Evolutionary conservation across 1,284 basidiomycete genomes (phyloP), one percentile per base, ranked within the genome.

Genomic region (Ceratobasidium sp.): DNA sequence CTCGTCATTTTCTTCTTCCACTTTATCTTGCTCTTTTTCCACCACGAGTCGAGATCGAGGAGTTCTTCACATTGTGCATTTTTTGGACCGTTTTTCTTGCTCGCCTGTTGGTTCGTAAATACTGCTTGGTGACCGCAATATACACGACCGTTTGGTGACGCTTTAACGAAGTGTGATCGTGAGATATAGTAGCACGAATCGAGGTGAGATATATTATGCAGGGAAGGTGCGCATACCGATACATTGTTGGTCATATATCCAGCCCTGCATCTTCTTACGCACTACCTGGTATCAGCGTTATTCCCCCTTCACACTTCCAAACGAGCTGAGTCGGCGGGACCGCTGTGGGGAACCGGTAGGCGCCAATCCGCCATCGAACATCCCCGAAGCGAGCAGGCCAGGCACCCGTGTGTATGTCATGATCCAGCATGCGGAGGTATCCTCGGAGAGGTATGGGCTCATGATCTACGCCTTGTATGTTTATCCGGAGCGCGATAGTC

Each of bases 61-160:
- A 53, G 33, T 53, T 67, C 15, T 47, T 37, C 49, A 13, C 39
- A 47, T 54, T 67, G 61, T 54, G 49, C 51, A 54, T 37, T 35
- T 61, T 37, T 67, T 67, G 65, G 65, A 67, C 65, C 39, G 26
- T 66, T 51, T 53, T 54, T 31, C 49, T 20, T 51, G 31, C 33
- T 67, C 33, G 51, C 65, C 65, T 67, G 5, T 65, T 47, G 65
- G 65, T 54, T 47, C 51, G 49, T 67, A 53, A 23, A 4, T 61
- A 37, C 13, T 51, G 65, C 20, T 67, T 67, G 26, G 47, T 53
- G 28, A 13, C 54, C 37, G 23, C 65, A 67, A 67, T 67, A 67
- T 49, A 54, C 49, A 33, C 33, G 65, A 26, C 51, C 33, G 39
- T 65, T 67, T 54, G 65, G 65, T 67, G 65, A 67, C 7, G 51